Evolutionary conservation across 2,329 filamentous ascomycete genomes (phyloP).

Genomic region (Rhinocladiella mackenziei): DNA sequence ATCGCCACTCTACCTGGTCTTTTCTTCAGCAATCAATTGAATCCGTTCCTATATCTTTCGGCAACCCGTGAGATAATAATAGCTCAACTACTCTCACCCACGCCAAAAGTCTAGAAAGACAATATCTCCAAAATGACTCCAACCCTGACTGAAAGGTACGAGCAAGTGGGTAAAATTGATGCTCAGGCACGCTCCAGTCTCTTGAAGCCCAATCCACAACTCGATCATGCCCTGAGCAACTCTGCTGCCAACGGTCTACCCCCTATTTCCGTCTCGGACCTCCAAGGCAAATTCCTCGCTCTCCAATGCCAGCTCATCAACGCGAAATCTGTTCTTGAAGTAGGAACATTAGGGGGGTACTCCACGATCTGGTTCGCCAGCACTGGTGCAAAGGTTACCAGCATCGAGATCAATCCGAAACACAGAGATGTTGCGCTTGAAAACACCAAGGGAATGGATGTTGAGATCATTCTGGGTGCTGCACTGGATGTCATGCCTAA

Average conservation of each 20-base stretch:
- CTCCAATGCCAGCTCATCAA: slow-evolving; percentile 37
- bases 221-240: slow-evolving; percentile 13
- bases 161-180: no score
- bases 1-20: not conserved
- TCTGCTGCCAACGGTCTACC: slow-evolving; percentile 11
- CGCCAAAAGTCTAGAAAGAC: no score
- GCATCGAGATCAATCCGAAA: slow-evolving; percentile 48
- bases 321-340: slow-evolving; percentile 47
- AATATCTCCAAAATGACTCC: no score
- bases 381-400: slow-evolving; percentile 44
- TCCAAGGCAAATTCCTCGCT: slow-evolving; percentile 41
- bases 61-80: no score
- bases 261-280: slow-evolving; percentile 37
- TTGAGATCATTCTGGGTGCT: slow-evolving; percentile 45
- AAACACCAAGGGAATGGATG: slow-evolving; percentile 43
- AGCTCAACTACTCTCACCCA: no score
- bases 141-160: no score
- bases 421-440: slow-evolving; percentile 46
- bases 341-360: slow-evolving; percentile 56
- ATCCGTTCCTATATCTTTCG: no score
- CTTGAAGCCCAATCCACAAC: not conserved
- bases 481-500: slow-evolving; percentile 43
- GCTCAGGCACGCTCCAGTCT: no score
- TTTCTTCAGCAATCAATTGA: no score
- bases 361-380: slow-evolving; percentile 52